phyloP scores from a whole-genome alignment of 306 rosid genomes.

The Aeschynomene evenia region DNA sequence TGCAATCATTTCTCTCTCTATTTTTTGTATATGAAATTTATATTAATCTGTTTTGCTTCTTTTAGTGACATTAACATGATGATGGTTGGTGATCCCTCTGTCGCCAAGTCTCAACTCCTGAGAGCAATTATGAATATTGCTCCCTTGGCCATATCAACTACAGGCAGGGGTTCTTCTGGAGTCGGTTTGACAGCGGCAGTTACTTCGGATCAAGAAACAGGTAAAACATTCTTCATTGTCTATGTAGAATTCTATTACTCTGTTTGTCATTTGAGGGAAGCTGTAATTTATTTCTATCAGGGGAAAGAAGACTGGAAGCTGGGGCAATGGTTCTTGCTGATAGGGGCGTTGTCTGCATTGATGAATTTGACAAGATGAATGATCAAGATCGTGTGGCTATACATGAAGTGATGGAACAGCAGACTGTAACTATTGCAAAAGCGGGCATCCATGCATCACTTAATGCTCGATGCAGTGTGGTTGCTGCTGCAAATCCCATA shows the following conservation, averaged over 20 bases:
- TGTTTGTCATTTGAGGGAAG: not conserved
- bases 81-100: constrained; percentile 99
- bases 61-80: constrained; percentile 97
- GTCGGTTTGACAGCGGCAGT: constrained; percentile 99
- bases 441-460: constrained; percentile 99
- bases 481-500: constrained; percentile 99
- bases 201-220: constrained; percentile 98
- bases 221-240: constrained; percentile 38
- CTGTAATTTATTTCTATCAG: constrained; percentile 44
- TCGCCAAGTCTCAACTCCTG: constrained; percentile 97
- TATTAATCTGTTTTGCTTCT: constrained; percentile 24
- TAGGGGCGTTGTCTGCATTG: constrained; percentile 99
- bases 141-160: constrained; percentile 95
- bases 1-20: constrained; percentile 8
- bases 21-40: constrained; percentile 1
- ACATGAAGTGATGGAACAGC: constrained; percentile 99
- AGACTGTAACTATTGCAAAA: constrained; percentile 97
- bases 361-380: constrained; percentile 99
- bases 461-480: constrained; percentile 97
- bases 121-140: constrained; percentile 95
- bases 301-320: constrained; percentile 98
- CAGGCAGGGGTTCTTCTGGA: constrained; percentile 98
- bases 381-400: constrained; percentile 97
- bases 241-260: constrained; percentile 11
- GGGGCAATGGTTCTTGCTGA: constrained; percentile 99